Evolutionary conservation across 139 green algal species (phyloP), one percentile per base, ranked within the genome.

Genomic region (Spirogloea muscicola): DNA sequence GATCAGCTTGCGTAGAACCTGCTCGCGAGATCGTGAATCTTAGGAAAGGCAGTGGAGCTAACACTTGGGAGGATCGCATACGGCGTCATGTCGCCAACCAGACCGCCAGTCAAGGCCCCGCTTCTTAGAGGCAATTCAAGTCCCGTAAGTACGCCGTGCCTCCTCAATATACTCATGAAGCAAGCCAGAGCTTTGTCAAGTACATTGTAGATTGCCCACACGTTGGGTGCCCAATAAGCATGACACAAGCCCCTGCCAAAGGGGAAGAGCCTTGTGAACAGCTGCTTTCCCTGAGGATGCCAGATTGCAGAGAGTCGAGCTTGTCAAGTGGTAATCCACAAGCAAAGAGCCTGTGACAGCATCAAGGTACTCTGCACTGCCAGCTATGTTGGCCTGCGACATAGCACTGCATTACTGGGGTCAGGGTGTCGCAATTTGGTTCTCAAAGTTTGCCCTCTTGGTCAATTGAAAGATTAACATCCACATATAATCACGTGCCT

Each of bases 141-240:
- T 16, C 43, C 10, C 43, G 43, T 10, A 51, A 51, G 43, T 16
- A 16, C 43, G 16, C 43, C 10, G 43, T 10, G 13, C 21, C 21
- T 29, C 10, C 55, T 74, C 58, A 75, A 41, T 38, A 31, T 75
- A 10, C 62, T 63, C 2, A 71, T 3, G 33, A 81, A 78, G 38
- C 74, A 18, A 2, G 63, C 38, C 7, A 74, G 36, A 37, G 40
- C 51, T 76, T 93, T 95, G 81, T 98, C 93, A 0, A 80, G 82
- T 1, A 59, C 75, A 9, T 81, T 84, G 82, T 97, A 98, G 34
- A 97, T 69, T 10, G 93, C 93, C 93, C 93, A 98, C 3, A 85
- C 72, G 76, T 98, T 98, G 57, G 92, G 86, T 1, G 93, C 93
- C 93, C 93, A 98, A 86, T 97, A 98, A 0, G 93, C 88, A 68